Evolutionary conservation across 352 stramenopile genomes (phyloP), one percentile per base, ranked within the genome.

Genomic region (Phytopythium chamaehyphon): DNA sequence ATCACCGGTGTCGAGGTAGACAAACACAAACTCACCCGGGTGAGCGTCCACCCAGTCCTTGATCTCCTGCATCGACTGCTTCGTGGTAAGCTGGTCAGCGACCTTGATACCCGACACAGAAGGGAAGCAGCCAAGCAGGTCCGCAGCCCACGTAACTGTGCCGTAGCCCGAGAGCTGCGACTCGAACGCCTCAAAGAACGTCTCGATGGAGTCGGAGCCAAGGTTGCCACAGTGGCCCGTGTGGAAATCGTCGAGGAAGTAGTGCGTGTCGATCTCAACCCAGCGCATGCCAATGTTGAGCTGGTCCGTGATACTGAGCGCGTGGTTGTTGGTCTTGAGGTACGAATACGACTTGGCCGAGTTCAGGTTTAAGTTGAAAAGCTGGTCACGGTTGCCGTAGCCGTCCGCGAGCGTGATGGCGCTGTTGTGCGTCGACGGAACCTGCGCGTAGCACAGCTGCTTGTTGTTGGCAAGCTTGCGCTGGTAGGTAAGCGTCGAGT

Each of bases 321-420:
- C 60, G n/a, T 88, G 70, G 51, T 88, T 82, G 65, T 83, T 85
- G 1, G 76, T 88, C 57, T 83, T 79, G 43, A 88, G 64, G 51
- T 68, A 84, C 45, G 67, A 76, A 22, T 73, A 76, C 46, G 59
- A 15, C 46, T 78, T 81, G 40, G 47, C 57, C 16, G 59, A 35
- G 55, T 66, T 66, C 52, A 81, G 37, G 19, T 78, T 76, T 8
- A 48, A 28, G 47, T 84, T 84, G 52, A 84, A 75, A 46, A 79
- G 66, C 59, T 81, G 73, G 50, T 84, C 73, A 14, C 73, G 69
- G 51, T 81, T 80, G 9, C 76, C 76, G 28, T 74, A 87, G 22
- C 73, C 73, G 37, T 81, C 66, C 1, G 73, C 71, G 4, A 85
- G 38, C 0, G 62, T 83, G 52, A 86, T 88, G 16, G 69, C 73